Base-by-base conservation (phyloP, 345 rosid genomes). In the Conringia planisiliqua region DNA sequence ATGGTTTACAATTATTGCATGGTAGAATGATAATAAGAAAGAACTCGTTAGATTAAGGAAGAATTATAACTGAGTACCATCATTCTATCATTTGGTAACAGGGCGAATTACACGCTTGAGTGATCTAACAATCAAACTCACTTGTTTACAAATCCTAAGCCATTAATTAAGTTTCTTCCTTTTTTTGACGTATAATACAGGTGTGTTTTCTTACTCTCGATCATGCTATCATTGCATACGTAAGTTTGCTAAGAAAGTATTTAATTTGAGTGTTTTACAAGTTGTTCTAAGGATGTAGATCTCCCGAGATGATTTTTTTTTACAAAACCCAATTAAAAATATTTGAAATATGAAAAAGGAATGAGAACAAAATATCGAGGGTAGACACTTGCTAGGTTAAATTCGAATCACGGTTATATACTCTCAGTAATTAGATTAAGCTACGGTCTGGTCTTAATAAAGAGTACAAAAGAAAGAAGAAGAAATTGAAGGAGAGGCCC, bases 401-500 rank as follows among this genome's bases (percentile, higher is more conserved):
- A 63, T 16, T 14, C 51, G 29, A 22, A 35, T 32, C 11, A 55
- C 12, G 44, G 7, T 18, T 56, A 56, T 36, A 40, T 44, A 58
- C 35, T 46, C 22, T 12, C 24, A 22, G 30, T 57, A 27, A 29
- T 11, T 30, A 18, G 22, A 36, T 29, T 66, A 9, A 59, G 33
- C 13, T 51, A 17, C 27, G 44, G 2, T 61, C 20, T 17, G 10
- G 16, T 20, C 10, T n/a, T 4, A 10, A 42, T 30, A 32, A 24
- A 40, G 47, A 58, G 20, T 42, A 65, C 63, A 32, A 71, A 39
- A 38, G 36, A 63, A 68, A 47, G 47, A 56, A 32, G 12, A 56
- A 32, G 16, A 11, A 68, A 0, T 26, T 40, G 51, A 51, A 70
- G n/a, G 67, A 77, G 20, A 77, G 72, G n/a, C 33, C 75, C 70